Evolutionary conservation across 352 stramenopile genomes (phyloP), one percentile per base, ranked within the genome.

Genomic region (Phytophthora rubi): DNA sequence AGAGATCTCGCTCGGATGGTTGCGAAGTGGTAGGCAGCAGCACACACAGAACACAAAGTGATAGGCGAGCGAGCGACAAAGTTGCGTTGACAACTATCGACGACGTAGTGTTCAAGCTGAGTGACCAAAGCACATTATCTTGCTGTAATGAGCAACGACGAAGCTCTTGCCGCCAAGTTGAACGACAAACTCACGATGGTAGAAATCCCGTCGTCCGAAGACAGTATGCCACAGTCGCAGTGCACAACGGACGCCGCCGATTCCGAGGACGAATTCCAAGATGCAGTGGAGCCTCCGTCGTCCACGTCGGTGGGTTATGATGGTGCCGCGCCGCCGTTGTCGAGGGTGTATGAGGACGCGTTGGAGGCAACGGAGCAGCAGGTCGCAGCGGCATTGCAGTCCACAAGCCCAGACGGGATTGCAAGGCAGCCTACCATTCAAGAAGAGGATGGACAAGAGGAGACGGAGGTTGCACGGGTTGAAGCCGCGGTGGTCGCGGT

Each of bases 181-280:
- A 53, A 12, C 21, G 55, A 67, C 28, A 68, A 71, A 57, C 45
- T 53, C 48, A 28, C 3, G 23, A 61, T 67, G 55, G 21, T n/a
- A 9, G 48, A n/a, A 30, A 26, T n/a, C 23, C 52, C 35, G 16
- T 72, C 67, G 18, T 76, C 68, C 1, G 62, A 70, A 0, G 63
- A 63, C 6, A 65, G 62, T 21, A 60, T 65, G 9, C 2, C 54
- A 6, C 35, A 53, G 6, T 12, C 23, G 26, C 52, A 68, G 3
- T 76, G 49, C 32, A 44, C 52, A 2, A 6, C 39, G 4, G 58
- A 65, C 23, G 53, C 21, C 16, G 51, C 10, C 8, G 72, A 79
- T 10, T 76, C 68, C 1, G 72, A 79, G 35, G 71, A 79, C 26
- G 72, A 79, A 53, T 79, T 76, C 32, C 37, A 49, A 42, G 72